A percentile compares a stretch with the other conserved stretches of the same genome.
phyloP scores from a whole-genome alignment of 805 yeast species.

The Zygosaccharomyces siamensis region DNA sequence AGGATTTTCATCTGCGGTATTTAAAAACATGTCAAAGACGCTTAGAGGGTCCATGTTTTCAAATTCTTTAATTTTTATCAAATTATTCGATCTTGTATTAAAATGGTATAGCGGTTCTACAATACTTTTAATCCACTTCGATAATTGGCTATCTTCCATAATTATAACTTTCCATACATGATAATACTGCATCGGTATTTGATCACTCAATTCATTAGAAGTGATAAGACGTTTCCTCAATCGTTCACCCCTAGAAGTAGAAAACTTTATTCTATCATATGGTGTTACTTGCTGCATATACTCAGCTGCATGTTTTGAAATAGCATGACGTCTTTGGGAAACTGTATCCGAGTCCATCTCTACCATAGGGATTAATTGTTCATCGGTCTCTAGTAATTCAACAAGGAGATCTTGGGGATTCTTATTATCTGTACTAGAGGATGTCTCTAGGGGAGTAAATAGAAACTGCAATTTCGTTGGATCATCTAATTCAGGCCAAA shows the following conservation, averaged over 20 bases:
- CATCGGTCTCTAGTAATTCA: conserved; percentile 16
- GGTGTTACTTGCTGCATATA: conserved; percentile 9
- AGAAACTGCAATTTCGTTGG: conserved; percentile 20
- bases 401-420: conserved; percentile 32
- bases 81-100: conserved; percentile 12
- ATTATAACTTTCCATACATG: conserved; percentile 21
- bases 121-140: conserved; percentile 29
- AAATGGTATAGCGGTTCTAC: conserved; percentile 31
- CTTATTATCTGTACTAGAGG: background rate
- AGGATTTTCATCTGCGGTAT: conserved; percentile 2
- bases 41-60: conserved; percentile 15
- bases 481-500: conserved; percentile 33
- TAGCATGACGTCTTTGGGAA: conserved; percentile 11
- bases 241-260: conserved; percentile 13
- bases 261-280: conserved; percentile 3
- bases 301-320: conserved; percentile 15
- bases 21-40: conserved; percentile 16
- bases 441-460: conserved; percentile 1
- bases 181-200: conserved; percentile 19
- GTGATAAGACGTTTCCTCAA: conserved; percentile 25
- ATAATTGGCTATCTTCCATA: conserved; percentile 9
- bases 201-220: conserved; percentile 21
- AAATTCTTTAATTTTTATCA: conserved; percentile 23
- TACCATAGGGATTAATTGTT: conserved; percentile 20
- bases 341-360: conserved; percentile 22